phyloP scores from a whole-genome alignment of 176 grass and related monocot species.

The Tuctoria greenei region DNA sequence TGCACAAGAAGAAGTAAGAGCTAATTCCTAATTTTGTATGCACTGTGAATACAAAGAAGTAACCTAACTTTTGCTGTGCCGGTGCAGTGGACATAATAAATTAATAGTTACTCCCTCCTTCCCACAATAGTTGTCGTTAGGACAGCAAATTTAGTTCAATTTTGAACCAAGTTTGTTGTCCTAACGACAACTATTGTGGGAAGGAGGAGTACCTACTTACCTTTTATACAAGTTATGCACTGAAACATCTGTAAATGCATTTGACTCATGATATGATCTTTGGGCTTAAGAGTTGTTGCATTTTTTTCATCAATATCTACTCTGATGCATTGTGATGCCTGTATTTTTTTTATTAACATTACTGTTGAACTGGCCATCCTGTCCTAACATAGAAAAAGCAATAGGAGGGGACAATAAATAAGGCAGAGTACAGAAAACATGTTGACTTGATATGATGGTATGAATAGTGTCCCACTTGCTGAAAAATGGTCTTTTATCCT shows the following conservation, averaged over 20 bases:
- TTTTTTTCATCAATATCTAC: constrained; percentile 15
- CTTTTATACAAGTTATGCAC: neutral
- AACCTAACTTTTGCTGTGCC: neutral
- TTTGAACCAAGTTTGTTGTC: no score
- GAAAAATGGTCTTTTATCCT: constrained; percentile 3
- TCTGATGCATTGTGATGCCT: neutral
- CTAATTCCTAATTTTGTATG: constrained; percentile 12
- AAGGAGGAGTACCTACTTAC: no score
- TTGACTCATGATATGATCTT: neutral
- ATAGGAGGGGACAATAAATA: neutral
- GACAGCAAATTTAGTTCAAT: no score
- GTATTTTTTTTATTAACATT: neutral
- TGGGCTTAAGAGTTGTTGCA: neutral
- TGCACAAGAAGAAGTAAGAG: constrained; percentile 81
- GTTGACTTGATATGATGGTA: neutral
- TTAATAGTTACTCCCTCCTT: no score
- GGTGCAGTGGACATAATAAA: neutral
- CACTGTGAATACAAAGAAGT: neutral
- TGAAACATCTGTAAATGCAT: neutral
- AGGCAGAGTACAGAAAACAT: neutral
- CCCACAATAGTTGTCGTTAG: no score
- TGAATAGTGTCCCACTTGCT: constrained; percentile 1
- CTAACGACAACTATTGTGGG: no score
- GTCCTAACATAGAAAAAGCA: neutral
- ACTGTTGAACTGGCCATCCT: neutral